Percentiles rank a stretch among this genome's conserved stretches.
Evolutionary conservation across 108 stramenopile species (phyloP).

Genomic region (Nannochloropsis gaditana): DNA sequence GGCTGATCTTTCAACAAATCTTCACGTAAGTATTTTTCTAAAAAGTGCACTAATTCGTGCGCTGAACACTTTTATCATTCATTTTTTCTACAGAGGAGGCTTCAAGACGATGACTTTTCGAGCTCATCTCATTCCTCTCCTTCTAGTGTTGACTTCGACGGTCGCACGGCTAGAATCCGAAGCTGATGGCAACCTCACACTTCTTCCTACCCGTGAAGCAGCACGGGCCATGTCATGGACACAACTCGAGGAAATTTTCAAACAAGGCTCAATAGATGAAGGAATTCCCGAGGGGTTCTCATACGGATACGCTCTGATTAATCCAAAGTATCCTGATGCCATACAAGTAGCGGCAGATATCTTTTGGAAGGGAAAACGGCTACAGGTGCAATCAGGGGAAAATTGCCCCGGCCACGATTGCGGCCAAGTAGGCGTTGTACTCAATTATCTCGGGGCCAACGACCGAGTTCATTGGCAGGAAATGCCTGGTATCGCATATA

Average conservation of each 20-base stretch:
- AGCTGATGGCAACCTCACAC: too few relatives aligned
- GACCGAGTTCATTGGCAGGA: background rate
- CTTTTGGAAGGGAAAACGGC: slow-evolving; percentile 12
- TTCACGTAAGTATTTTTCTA: too few relatives aligned
- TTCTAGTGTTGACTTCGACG: too few relatives aligned
- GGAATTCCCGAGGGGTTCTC: background rate
- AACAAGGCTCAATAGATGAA: background rate
- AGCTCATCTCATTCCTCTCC: too few relatives aligned
- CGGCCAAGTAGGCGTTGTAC: slow-evolving; percentile 1
- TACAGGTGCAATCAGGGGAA: background rate
- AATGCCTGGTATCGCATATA: background rate
- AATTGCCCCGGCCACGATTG: background rate
- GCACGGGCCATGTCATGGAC: background rate
- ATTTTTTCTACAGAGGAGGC: too few relatives aligned
- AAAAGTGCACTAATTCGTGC: too few relatives aligned
- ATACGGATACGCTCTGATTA: slow-evolving; percentile 2
- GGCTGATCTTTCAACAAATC: too few relatives aligned
- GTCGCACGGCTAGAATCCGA: too few relatives aligned
- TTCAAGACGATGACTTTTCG: too few relatives aligned
- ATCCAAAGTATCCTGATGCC: background rate
- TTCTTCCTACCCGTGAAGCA: background rate
- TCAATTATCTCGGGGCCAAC: slow-evolving; percentile 1
- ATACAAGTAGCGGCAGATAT: background rate
- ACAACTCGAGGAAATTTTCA: slow-evolving; percentile 12
- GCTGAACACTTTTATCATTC: too few relatives aligned